Conservation (phyloP, 75 land plant genomes). For the Picea sitchensis region DNA sequence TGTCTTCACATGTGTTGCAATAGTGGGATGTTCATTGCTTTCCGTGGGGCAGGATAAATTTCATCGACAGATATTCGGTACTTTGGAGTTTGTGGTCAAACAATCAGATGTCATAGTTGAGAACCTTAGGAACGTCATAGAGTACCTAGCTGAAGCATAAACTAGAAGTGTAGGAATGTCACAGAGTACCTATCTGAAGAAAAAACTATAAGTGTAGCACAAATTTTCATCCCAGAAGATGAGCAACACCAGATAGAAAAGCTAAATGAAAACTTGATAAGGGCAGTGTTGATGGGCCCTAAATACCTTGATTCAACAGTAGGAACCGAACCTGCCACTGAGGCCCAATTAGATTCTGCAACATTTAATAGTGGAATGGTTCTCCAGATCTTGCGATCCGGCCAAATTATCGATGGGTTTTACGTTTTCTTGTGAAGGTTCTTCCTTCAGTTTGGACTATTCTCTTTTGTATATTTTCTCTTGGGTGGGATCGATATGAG, state of each 20-base stretch:
- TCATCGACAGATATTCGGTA: background rate
- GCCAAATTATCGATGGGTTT: too few species aligned
- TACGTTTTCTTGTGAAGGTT: too few species aligned
- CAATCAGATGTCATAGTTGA: conserved; percentile 73
- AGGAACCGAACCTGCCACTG: too few species aligned
- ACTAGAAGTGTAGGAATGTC: conserved; percentile 56
- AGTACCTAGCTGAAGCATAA: conserved; percentile 55
- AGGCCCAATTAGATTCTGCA: too few species aligned
- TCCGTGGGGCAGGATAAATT: conserved; percentile 5
- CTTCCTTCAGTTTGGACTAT: too few species aligned
- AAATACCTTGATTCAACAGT: too few species aligned
- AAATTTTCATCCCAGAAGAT: conserved; percentile 46
- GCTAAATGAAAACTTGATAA: conserved; percentile 50
- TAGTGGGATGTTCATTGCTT: conserved; percentile 8
- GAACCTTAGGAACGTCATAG: conserved; percentile 61
- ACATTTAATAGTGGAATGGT: too few species aligned
- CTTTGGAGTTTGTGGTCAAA: conserved; percentile 20
- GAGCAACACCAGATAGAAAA: conserved; percentile 48
- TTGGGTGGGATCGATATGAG: too few species aligned
- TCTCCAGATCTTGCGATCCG: too few species aligned
- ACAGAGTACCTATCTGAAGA: conserved; percentile 56
- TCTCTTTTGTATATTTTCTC: too few species aligned
- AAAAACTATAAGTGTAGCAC: conserved; percentile 57
- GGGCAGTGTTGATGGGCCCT: conserved; percentile 24
- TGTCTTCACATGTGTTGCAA: conserved; percentile 63